These are phyloP conservation scores for Ophiostoma perfectum DNA, from an alignment of 2,329 filamentous ascomycete genomes.

Conservation along the genomic window DNA sequence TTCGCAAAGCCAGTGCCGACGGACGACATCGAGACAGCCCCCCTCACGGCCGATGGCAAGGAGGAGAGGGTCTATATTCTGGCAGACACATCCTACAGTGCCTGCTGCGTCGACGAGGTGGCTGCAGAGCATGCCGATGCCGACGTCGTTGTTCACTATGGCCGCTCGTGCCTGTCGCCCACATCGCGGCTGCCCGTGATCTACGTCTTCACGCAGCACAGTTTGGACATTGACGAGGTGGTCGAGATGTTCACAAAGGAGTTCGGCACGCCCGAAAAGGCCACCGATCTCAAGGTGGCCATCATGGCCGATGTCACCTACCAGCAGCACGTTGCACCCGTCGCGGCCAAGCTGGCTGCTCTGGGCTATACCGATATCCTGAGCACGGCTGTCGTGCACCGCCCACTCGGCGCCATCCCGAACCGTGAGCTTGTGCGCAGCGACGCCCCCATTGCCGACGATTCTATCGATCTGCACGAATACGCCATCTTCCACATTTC, in stretches of 20 bases:
- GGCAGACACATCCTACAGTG: conserved; percentile 92
- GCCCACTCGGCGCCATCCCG: conserved; percentile 74
- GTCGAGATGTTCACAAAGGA: conserved; percentile 58
- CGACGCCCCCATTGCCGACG: conserved; percentile 30
- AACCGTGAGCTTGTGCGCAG: conserved; percentile 61
- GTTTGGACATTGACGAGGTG: conserved; percentile 57
- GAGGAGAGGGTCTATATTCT: conserved; percentile 65
- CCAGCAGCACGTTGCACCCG: conserved; percentile 60
- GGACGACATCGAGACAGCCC: neutral
- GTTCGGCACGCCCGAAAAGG: conserved; percentile 55
- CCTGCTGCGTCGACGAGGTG: conserved; percentile 95
- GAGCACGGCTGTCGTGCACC: conserved; percentile 65
- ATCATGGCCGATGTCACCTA: conserved; percentile 90
- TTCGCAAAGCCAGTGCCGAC: neutral
- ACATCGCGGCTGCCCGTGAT: conserved; percentile 82
- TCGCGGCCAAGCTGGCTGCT: conserved; percentile 51
- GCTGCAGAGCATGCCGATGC: conserved; percentile 90
- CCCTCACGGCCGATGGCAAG: neutral
- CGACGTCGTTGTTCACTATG: conserved; percentile 90
- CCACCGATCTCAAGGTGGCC: conserved; percentile 50
- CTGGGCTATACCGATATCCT: conserved; percentile 66
- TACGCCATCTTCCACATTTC: conserved; percentile 79
- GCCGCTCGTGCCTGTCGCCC: conserved; percentile 83
- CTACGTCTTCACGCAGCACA: conserved; percentile 77
- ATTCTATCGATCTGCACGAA: conserved; percentile 48